phyloP scores from a whole-genome alignment of 2,329 filamentous ascomycete genomes.

The Microsporum canis region DNA sequence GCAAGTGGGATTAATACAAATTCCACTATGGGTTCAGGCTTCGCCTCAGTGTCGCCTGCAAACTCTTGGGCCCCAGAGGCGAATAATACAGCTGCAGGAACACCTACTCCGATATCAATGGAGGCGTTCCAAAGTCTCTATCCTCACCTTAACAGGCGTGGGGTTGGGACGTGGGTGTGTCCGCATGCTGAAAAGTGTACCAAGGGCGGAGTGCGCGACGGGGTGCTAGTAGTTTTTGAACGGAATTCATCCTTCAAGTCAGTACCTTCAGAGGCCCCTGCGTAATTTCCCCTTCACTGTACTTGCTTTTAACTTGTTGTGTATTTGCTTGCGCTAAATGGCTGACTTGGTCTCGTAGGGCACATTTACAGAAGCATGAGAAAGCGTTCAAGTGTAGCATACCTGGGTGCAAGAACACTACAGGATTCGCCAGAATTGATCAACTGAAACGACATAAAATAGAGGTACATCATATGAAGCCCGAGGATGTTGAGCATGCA shows the following conservation, averaged over 20 bases:
- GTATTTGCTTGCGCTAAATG: neutral
- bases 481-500: neutral
- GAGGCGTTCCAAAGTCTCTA: neutral
- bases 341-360: neutral
- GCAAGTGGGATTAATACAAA: neutral
- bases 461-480: slow-evolving; percentile 3
- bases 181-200: neutral
- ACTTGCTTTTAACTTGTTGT: neutral
- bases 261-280: neutral
- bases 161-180: neutral
- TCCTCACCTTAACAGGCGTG: neutral
- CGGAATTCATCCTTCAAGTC: slow-evolving; percentile 5
- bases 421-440: slow-evolving; percentile 5
- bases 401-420: slow-evolving; percentile 1
- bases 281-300: neutral
- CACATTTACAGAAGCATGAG: slow-evolving; percentile 1
- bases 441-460: slow-evolving; percentile 2
- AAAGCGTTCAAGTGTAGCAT: slow-evolving; percentile 2
- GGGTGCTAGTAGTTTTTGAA: neutral
- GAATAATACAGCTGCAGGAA: neutral
- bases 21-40: neutral
- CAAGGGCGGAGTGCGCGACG: slow-evolving; percentile 1
- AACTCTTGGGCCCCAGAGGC: neutral
- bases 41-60: neutral
- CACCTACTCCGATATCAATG: neutral